phyloP scores from a whole-genome alignment of 345 rosid genomes.

The Pugionium cornutum region DNA sequence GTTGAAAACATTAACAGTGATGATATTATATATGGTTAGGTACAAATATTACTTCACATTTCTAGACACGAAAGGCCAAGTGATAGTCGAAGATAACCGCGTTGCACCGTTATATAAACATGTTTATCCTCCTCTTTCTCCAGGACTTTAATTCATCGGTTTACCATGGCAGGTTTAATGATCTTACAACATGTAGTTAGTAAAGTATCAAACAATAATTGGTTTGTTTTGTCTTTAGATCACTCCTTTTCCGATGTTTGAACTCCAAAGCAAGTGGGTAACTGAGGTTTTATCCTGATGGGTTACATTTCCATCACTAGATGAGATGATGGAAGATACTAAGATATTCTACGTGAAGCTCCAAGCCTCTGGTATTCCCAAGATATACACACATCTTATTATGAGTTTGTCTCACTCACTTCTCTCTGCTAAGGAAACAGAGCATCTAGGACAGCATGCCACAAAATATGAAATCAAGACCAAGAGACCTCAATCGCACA shows the following conservation, averaged over 20 bases:
- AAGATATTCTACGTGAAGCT: conserved; percentile 49
- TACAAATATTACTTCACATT: conserved; percentile 78
- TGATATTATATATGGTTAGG: conserved; percentile 39
- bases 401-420: no score
- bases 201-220: no score
- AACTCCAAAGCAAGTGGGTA: conserved; percentile 21
- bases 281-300: not conserved
- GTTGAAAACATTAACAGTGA: not conserved
- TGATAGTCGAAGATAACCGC: conserved; percentile 63
- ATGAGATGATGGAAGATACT: conserved; percentile 37
- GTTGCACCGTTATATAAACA: conserved; percentile 76
- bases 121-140: conserved; percentile 68
- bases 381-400: conserved; percentile 56
- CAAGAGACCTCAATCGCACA: no score
- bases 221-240: conserved; percentile 1
- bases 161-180: conserved; percentile 65
- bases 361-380: conserved; percentile 56
- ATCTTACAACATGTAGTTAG: not conserved
- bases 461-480: no score
- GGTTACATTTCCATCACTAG: conserved; percentile 5
- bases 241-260: conserved; percentile 21
- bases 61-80: conserved; percentile 60
- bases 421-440: no score
- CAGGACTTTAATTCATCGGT: conserved; percentile 69
- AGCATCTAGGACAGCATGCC: no score